Conservation (phyloP, 345 rosid genomes). For the Aquilaria yunnanensis region DNA sequence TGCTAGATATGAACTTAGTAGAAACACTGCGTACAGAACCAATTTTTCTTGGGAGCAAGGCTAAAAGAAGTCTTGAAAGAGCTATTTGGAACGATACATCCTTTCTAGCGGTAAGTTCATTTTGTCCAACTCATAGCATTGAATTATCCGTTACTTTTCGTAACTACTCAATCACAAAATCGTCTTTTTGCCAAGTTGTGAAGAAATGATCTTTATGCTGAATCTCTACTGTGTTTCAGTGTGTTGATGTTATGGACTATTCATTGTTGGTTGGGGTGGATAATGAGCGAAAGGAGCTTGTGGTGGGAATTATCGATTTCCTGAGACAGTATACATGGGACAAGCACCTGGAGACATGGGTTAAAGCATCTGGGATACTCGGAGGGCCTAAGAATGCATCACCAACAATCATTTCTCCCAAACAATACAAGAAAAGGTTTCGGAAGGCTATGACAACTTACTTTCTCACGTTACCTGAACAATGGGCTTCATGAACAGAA, state of each 20-base stretch:
- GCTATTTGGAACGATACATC: constrained; percentile 97
- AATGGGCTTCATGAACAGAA: constrained; percentile 61
- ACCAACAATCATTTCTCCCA: constrained; percentile 87
- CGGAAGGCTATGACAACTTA: constrained; percentile 93
- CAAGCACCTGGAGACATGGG: constrained; percentile 98
- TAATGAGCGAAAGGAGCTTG: constrained; percentile 77
- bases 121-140: not conserved
- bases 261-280: constrained; percentile 96
- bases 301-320: constrained; percentile 93
- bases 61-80: constrained; percentile 87
- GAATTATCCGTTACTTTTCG: not conserved
- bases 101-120: constrained; percentile 77
- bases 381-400: constrained; percentile 81
- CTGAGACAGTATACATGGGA: constrained; percentile 99
- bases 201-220: not conserved
- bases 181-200: not conserved
- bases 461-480: constrained; percentile 89
- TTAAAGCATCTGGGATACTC: constrained; percentile 80
- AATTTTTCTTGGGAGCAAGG: constrained; percentile 88
- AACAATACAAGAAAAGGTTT: constrained; percentile 90
- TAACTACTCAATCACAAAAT: not conserved
- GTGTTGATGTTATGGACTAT: constrained; percentile 92
- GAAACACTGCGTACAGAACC: constrained; percentile 84
- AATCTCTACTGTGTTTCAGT: constrained; percentile 29
- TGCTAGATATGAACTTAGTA: constrained; percentile 79